Evolutionary conservation across 441 rosid species (phyloP), one percentile per base, ranked within the genome.

Genomic region (Adansonia grandidieri): DNA sequence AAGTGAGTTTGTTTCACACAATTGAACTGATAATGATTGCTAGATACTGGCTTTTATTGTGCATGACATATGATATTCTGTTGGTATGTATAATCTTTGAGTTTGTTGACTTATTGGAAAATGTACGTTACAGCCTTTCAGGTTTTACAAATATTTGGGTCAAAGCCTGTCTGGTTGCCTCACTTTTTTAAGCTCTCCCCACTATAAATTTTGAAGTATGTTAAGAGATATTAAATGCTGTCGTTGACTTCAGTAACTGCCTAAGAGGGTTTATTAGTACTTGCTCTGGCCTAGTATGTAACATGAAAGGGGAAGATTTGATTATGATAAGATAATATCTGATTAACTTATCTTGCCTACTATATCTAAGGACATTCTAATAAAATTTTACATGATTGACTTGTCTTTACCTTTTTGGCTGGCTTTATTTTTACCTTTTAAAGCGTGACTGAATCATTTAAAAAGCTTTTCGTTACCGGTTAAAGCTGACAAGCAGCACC

Each of bases 1-100:
- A 94, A 89, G 97, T 94, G 88, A 90, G 95, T 88, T 83, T 40
- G 42, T 77, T 83, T 75, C 65, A 58, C 47, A 9, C 51, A 53
- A 60, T 83, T 64, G n/a, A 42, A 40, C 22, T 37, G 10, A 40
- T 19, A 48, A 72, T 78, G 58, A 5, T 62, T 67, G 6, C 53
- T 44, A 19, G 68, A 66, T 50, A 3, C 28, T 17, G 24, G 50
- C 51, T n/a, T 66, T 66, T n/a, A n/a, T 42, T 3, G 10, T 50
- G 60, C 58, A 70, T 50, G 60, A 50, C 54, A 44, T 32, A 28
- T 15, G 60, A 7, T 58, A 71, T 71, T 71, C 44, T 50, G 20
- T 71, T 51, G 20, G 61, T 24, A 32, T 71, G 60, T 8, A 50
- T 28, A 71, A 50, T 71, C 20, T 71, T 51, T 51, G 22, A 51